These are phyloP conservation scores for Neonectria ditissima DNA, from an alignment of 2,329 filamentous ascomycete species.

Conservation along the genomic window DNA sequence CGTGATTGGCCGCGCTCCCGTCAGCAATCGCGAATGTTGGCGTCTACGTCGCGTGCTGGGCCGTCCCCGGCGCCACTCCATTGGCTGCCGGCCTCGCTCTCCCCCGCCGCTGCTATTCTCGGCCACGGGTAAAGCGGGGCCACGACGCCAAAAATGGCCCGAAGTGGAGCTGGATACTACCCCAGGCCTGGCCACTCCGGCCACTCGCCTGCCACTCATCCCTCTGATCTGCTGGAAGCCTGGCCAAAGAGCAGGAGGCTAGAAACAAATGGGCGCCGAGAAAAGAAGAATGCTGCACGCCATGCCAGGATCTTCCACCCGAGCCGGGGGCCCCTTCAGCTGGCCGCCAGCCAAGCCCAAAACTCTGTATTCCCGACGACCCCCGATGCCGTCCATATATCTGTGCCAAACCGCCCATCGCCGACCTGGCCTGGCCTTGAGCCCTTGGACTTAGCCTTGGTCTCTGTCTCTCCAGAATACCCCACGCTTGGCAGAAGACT, in stretches of 20 bases:
- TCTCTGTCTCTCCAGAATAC: constrained; percentile 1
- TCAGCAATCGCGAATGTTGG: constrained; percentile 12
- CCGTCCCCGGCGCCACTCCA: neutral
- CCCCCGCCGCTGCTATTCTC: constrained; percentile 18
- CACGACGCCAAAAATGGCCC: neutral
- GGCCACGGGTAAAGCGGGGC: constrained; percentile 2
- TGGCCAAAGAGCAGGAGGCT: neutral
- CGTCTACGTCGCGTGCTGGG: constrained; percentile 18
- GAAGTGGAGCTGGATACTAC: constrained; percentile 13
- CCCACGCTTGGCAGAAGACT: constrained; percentile 6
- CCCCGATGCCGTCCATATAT: constrained; percentile 15
- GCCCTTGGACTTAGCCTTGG: neutral
- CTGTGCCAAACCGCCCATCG: constrained; percentile 15
- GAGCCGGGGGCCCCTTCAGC: constrained; percentile 6
- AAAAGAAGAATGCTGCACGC: constrained; percentile 12
- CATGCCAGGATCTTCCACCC: constrained; percentile 11
- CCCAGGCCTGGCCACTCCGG: neutral
- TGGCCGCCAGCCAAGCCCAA: neutral
- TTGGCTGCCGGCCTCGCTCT: constrained; percentile 8
- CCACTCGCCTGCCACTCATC: constrained; percentile 8
- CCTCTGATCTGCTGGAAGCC: constrained; percentile 6
- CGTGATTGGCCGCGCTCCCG: constrained; percentile 8
- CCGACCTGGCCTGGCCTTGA: constrained; percentile 7
- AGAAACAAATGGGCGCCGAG: neutral
- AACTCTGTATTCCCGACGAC: constrained; percentile 4